A percentile compares a stretch with the other conserved stretches of the same genome.
Conservation (phyloP, 352 stramenopile genomes). For the Globisporangium abappressorium region DNA sequence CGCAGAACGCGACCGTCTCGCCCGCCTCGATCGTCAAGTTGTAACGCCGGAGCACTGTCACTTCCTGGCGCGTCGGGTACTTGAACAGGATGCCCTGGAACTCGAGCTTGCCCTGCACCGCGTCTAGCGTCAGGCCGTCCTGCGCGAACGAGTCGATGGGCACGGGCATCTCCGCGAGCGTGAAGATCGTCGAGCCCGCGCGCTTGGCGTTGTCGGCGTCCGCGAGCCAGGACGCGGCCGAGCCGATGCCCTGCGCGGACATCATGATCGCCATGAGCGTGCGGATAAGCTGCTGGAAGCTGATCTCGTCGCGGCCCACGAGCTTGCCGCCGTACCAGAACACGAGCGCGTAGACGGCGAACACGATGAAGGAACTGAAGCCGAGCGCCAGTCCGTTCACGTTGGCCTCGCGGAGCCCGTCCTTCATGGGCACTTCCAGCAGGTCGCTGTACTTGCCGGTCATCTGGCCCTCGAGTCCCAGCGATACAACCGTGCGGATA, state of each 20-base stretch:
- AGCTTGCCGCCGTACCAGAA: conserved; percentile 58
- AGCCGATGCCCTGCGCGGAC: conserved; percentile 34
- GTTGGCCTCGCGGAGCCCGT: conserved; percentile 20
- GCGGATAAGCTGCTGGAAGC: conserved; percentile 41
- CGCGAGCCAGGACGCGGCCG: conserved; percentile 22
- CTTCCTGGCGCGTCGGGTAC: conserved; percentile 26
- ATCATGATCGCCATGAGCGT: conserved; percentile 56
- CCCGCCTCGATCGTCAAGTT: conserved; percentile 21
- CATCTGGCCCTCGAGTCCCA: conserved; percentile 33
- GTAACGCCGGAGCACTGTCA: conserved; percentile 20
- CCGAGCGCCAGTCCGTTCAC: conserved; percentile 43
- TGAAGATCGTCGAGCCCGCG: conserved; percentile 8
- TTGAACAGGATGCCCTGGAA: conserved; percentile 22
- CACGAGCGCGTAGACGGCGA: conserved; percentile 41
- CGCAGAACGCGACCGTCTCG: conserved; percentile 30
- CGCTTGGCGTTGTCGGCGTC: conserved; percentile 38
- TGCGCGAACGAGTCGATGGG: conserved; percentile 14
- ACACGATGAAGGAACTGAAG: conserved; percentile 57
- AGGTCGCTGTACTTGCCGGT: conserved; percentile 29
- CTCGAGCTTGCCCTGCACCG: conserved; percentile 20
- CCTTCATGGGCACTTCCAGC: conserved; percentile 22
- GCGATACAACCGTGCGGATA: conserved; percentile 33
- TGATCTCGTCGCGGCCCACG: conserved; percentile 34
- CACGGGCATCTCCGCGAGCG: neutral
- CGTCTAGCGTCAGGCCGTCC: neutral